A percentile compares a stretch with the other conserved stretches of the same genome.
phyloP scores from a whole-genome alignment of 345 rosid genomes.

The Eucalyptus regnans region DNA sequence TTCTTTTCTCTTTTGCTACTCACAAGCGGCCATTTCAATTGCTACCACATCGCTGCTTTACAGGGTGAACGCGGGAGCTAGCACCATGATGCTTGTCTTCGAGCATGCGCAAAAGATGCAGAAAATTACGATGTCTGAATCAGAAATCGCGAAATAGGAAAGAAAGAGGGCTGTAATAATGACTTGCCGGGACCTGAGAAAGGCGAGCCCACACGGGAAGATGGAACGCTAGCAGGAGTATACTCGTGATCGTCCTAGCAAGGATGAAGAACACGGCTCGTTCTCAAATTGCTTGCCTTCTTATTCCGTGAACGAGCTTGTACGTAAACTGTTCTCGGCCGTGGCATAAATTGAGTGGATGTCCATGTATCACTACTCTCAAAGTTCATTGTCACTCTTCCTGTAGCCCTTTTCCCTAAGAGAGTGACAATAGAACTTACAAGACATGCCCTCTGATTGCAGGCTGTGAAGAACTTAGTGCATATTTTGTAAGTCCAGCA shows the following conservation, averaged over 20 bases:
- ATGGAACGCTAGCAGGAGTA: not conserved
- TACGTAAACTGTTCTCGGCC: not conserved
- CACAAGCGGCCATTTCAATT: not conserved
- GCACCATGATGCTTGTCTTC: not conserved
- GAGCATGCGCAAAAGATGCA: not conserved
- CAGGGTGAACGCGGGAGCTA: not conserved
- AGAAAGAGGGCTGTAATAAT: not conserved
- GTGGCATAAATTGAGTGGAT: fast-evolving
- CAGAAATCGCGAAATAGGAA: not conserved
- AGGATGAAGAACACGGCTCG: not conserved
- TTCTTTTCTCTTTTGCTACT: not conserved
- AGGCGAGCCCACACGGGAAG: not conserved
- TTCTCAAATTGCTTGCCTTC: not conserved
- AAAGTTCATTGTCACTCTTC: not conserved
- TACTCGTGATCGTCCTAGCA: not conserved
- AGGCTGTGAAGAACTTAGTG: not conserved
- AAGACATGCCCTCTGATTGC: not conserved
- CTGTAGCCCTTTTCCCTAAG: not conserved
- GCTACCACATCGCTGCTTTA: not conserved
- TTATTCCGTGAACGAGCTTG: not conserved
- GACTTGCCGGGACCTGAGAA: not conserved
- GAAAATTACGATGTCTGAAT: not conserved
- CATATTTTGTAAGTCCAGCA: not conserved
- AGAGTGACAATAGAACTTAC: not conserved
- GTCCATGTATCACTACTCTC: not conserved